Conservation (phyloP, 306 rosid genomes). For the Vigna unguiculata region DNA sequence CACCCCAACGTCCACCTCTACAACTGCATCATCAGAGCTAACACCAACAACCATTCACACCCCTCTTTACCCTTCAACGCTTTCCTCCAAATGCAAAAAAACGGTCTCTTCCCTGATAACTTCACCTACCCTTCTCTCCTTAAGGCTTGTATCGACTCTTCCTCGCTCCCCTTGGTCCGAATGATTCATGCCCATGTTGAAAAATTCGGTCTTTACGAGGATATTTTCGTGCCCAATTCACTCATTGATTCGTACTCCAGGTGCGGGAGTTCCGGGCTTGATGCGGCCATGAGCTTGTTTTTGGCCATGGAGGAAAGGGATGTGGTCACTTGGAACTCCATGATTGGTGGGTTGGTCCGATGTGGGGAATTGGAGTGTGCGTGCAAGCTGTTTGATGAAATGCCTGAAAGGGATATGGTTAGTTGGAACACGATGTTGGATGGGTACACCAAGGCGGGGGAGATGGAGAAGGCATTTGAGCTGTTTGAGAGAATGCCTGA, state of each 20-base stretch:
- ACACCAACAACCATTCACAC: constrained; percentile 61
- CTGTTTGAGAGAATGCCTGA: constrained; percentile 74
- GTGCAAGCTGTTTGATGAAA: no score
- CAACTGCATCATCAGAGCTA: constrained; percentile 76
- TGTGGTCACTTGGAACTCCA: constrained; percentile 71
- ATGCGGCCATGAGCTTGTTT: constrained; percentile 62
- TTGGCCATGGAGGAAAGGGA: constrained; percentile 61
- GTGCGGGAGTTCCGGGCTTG: constrained; percentile 64
- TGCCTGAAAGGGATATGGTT: no score
- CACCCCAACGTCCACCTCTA: constrained; percentile 68
- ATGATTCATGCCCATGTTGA: constrained; percentile 75
- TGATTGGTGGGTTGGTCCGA: constrained; percentile 68
- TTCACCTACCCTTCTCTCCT: constrained; percentile 69
- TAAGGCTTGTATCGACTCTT: constrained; percentile 55
- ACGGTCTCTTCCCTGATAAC: constrained; percentile 60
- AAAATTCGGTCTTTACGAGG: constrained; percentile 65
- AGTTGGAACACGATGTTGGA: no score
- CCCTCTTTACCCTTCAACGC: constrained; percentile 49
- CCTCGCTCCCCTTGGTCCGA: constrained; percentile 55
- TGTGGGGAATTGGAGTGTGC: constrained; percentile 59
- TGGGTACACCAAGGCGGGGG: no score
- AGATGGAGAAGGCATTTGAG: constrained; percentile 69
- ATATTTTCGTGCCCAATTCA: constrained; percentile 75
- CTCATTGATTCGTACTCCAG: constrained; percentile 65
- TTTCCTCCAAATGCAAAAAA: constrained; percentile 64